Evolutionary conservation across 2,329 filamentous ascomycete species (phyloP).

Genomic region (Periconia sp.): DNA sequence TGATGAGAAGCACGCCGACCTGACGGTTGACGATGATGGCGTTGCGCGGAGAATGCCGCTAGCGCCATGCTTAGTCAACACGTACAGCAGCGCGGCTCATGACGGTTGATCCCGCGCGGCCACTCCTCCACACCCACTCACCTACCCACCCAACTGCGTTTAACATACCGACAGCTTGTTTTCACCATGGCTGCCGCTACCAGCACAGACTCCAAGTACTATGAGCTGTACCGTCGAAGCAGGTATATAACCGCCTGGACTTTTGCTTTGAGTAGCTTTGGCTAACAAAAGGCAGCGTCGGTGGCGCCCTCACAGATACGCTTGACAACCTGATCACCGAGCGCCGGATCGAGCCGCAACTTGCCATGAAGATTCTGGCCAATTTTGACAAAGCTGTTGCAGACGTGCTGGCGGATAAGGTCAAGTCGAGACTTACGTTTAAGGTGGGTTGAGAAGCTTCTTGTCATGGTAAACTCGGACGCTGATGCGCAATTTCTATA

Average conservation of each 20-base stretch:
- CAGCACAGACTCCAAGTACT: conserved; percentile 59
- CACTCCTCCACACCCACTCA: conserved; percentile 12
- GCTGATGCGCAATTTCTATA: conserved; percentile 44
- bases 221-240: conserved; percentile 97
- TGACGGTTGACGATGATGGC: conserved; percentile 29
- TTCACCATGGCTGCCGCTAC: conserved; percentile 28
- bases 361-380: conserved; percentile 96
- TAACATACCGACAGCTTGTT: background rate
- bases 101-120: conserved; percentile 7
- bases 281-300: conserved; percentile 67
- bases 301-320: conserved; percentile 89
- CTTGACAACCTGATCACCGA: conserved; percentile 96
- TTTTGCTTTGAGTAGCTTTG: conserved; percentile 5
- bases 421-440: conserved; percentile 88
- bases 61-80: conserved; percentile 23
- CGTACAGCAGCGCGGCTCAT: background rate
- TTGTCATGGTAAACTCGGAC: conserved; percentile 2
- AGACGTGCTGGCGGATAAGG: conserved; percentile 86
- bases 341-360: conserved; percentile 92
- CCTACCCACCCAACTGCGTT: conserved; percentile 13
- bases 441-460: conserved; percentile 65
- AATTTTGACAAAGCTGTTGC: conserved; percentile 95
- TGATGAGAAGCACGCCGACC: conserved; percentile 17
- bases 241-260: conserved; percentile 63
- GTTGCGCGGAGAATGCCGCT: conserved; percentile 29